phyloP scores from a whole-genome alignment of 2,329 filamentous ascomycete species.

The Fusarium nygamai region DNA sequence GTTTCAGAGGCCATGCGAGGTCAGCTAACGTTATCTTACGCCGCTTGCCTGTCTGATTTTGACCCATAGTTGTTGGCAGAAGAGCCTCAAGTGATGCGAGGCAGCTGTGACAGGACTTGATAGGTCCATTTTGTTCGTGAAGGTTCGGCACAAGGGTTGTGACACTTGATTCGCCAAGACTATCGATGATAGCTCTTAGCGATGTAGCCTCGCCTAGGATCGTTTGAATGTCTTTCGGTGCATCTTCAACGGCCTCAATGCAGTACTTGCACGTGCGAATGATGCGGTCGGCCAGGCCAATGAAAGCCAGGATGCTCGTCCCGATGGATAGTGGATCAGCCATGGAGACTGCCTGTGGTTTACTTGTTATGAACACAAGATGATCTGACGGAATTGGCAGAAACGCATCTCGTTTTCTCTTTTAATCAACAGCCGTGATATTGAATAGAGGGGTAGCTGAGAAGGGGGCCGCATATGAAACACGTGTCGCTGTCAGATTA shows the following conservation, averaged over 20 bases:
- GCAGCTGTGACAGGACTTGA: neutral
- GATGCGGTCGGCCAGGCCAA: neutral
- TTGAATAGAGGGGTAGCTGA: neutral
- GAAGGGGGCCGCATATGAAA: neutral
- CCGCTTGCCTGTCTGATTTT: neutral
- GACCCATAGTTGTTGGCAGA: neutral
- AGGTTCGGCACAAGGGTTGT: neutral
- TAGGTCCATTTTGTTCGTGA: neutral
- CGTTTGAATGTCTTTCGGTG: neutral
- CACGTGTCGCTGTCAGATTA: neutral
- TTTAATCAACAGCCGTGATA: neutral
- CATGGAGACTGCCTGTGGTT: neutral
- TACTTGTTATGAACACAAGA: too few species aligned
- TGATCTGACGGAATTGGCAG: too few species aligned
- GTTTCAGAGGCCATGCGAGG: neutral
- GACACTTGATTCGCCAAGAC: neutral
- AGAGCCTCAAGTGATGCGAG: neutral
- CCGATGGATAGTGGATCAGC: neutral
- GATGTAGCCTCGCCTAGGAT: neutral
- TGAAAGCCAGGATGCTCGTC: neutral
- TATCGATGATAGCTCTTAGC: neutral
- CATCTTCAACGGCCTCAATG: neutral
- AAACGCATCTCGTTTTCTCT: rapidly evolving
- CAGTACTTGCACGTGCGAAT: neutral
- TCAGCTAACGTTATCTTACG: neutral